Percentiles rank a stretch among this genome's conserved stretches.
Evolutionary conservation across 306 rosid genomes (phyloP).

Genomic region (Lathyrus tuberosus): DNA sequence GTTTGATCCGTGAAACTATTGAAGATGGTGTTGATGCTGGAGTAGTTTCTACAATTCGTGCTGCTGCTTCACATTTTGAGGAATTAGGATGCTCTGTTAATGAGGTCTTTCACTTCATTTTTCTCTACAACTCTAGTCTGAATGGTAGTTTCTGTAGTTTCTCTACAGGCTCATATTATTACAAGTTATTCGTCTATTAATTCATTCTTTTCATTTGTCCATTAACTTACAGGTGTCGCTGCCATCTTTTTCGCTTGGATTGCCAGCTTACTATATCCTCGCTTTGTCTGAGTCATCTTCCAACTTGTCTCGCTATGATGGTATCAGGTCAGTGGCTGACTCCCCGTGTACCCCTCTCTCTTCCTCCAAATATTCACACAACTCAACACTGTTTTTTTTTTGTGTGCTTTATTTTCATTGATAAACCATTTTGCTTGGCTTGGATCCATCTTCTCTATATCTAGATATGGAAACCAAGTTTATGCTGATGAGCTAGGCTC

Average conservation of each 20-base stretch:
- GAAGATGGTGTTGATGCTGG: constrained; percentile 82
- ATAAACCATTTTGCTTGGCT: constrained; percentile 25
- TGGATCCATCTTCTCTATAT: constrained; percentile 38
- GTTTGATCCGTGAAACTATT: constrained; percentile 86
- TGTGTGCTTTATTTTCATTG: constrained; percentile 20
- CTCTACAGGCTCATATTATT: constrained; percentile 19
- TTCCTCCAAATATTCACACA: neutral
- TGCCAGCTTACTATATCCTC: constrained; percentile 95
- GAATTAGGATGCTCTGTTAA: constrained; percentile 82
- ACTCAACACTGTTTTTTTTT: constrained; percentile 8
- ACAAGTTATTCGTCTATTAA: neutral
- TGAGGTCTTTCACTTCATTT: constrained; percentile 58
- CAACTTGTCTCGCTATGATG: constrained; percentile 95
- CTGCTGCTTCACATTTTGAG: constrained; percentile 89
- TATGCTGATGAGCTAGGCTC: constrained; percentile 69
- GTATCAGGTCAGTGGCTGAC: constrained; percentile 65
- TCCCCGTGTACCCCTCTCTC: neutral
- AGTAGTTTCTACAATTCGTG: constrained; percentile 70
- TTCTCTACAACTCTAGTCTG: neutral
- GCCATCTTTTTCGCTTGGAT: constrained; percentile 95
- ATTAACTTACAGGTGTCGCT: constrained; percentile 72
- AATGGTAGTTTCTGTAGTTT: constrained; percentile 33
- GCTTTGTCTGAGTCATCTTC: constrained; percentile 95
- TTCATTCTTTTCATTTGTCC: constrained; percentile 28
- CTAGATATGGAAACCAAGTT: constrained; percentile 86